phyloP scores from a whole-genome alignment of 208 protist species.

The Naegleria gruberi region DNA sequence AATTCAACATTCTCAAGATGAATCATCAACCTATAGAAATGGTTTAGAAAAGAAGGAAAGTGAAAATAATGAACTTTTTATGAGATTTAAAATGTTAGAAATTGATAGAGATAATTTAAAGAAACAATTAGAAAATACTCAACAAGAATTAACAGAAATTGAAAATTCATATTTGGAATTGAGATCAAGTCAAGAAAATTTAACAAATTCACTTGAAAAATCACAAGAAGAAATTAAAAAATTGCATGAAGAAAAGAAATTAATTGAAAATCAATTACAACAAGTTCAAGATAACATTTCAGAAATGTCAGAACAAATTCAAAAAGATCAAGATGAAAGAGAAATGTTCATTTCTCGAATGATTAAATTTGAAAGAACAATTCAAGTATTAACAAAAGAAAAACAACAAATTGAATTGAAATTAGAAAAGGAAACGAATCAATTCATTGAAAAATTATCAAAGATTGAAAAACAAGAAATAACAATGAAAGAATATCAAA shows the following conservation, averaged over 20 bases:
- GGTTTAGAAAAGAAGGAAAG: not conserved
- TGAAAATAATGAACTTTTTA: not conserved
- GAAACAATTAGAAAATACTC: not conserved
- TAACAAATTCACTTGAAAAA: not conserved
- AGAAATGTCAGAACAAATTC: not conserved
- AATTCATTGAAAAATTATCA: not conserved
- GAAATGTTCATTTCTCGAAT: not conserved
- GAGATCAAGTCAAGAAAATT: not conserved
- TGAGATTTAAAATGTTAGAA: not conserved
- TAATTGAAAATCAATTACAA: not conserved
- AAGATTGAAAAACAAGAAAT: not conserved
- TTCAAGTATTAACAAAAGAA: not conserved
- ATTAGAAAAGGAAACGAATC: not conserved
- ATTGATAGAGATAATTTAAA: not conserved
- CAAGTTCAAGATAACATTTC: not conserved
- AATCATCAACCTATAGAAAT: not conserved
- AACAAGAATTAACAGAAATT: not conserved
- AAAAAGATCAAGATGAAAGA: not conserved
- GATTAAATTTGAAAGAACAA: not conserved
- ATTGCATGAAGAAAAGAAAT: not conserved
- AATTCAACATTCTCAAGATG: not conserved
- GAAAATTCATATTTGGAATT: not conserved
- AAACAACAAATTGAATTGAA: not conserved
- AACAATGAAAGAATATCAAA: not conserved
- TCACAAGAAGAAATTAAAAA: not conserved